phyloP scores from a whole-genome alignment of 768 basidiomycete genomes.

The Strobilomyces dryophilus region DNA sequence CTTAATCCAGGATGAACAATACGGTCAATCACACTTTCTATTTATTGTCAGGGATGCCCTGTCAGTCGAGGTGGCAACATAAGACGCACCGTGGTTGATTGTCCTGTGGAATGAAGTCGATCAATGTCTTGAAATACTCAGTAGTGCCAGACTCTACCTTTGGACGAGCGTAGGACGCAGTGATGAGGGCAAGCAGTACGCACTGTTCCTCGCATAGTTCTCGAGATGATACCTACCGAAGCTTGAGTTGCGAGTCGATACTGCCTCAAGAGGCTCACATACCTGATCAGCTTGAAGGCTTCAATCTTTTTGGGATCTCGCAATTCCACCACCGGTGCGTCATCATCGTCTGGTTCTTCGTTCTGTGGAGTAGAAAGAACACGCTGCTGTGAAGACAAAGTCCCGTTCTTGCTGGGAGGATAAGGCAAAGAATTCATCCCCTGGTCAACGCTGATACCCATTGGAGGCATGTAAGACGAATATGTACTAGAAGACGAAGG shows the following conservation, averaged over 20 bases:
- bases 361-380: slow-evolving; percentile 22
- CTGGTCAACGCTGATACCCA: slow-evolving; percentile 56
- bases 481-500: slow-evolving; percentile 32
- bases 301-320: slow-evolving; percentile 69
- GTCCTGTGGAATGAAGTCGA: slow-evolving; percentile 43
- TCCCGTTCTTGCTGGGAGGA: slow-evolving; percentile 31
- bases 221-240: slow-evolving; percentile 78
- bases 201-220: slow-evolving; percentile 80
- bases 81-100: slow-evolving; percentile 73
- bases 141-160: slow-evolving; percentile 40
- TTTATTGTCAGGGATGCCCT: slow-evolving; percentile 8
- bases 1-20: slow-evolving; percentile 87
- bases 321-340: slow-evolving; percentile 34
- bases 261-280: slow-evolving; percentile 20
- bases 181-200: slow-evolving; percentile 85
- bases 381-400: slow-evolving; percentile 24
- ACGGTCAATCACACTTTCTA: slow-evolving; percentile 89
- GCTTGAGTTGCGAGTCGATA: background rate
- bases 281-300: slow-evolving; percentile 82
- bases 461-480: slow-evolving; percentile 49
- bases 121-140: slow-evolving; percentile 1
- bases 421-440: slow-evolving; percentile 50
- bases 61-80: background rate
- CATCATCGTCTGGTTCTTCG: slow-evolving; percentile 52
- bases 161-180: slow-evolving; percentile 87